Percentiles rank a stretch among this genome's conserved stretches.
phyloP scores from a whole-genome alignment of 306 rosid species.

The Vigna unguiculata region DNA sequence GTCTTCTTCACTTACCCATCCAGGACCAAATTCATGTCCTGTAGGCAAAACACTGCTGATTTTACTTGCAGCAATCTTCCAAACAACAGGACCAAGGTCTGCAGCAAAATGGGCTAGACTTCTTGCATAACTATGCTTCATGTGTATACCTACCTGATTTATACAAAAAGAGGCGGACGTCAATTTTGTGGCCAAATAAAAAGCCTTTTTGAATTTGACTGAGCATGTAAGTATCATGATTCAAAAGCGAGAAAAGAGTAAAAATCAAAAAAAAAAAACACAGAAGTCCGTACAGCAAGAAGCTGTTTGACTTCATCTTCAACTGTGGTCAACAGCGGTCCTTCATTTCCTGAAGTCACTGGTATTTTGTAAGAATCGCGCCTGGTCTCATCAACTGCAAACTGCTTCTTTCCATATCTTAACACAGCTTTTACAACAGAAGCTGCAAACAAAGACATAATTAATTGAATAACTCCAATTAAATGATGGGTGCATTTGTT shows the following conservation, averaged over 20 bases:
- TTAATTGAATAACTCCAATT: constrained; percentile 21
- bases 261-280: background rate
- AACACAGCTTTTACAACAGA: constrained; percentile 81
- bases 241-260: constrained; percentile 17
- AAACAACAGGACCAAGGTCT: constrained; percentile 83
- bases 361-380: constrained; percentile 73
- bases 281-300: constrained; percentile 59
- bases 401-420: constrained; percentile 82
- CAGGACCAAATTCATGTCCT: constrained; percentile 70
- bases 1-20: constrained; percentile 66
- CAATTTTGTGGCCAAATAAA: constrained; percentile 24
- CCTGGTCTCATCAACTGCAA: constrained; percentile 79
- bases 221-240: constrained; percentile 16
- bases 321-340: constrained; percentile 53
- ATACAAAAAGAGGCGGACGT: constrained; percentile 1
- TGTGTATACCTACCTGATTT: constrained; percentile 75
- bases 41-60: constrained; percentile 68
- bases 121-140: constrained; percentile 79
- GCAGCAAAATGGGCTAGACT: constrained; percentile 85
- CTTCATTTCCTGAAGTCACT: constrained; percentile 50
- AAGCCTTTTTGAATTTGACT: background rate
- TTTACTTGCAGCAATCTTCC: constrained; percentile 84
- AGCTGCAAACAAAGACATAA: constrained; percentile 58
- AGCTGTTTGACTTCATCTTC: constrained; percentile 77
- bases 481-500: constrained; percentile 18